Percentiles rank a stretch among this genome's conserved stretches.
phyloP scores from a whole-genome alignment of 2,329 filamentous ascomycete species.

The Exophiala sp. region DNA sequence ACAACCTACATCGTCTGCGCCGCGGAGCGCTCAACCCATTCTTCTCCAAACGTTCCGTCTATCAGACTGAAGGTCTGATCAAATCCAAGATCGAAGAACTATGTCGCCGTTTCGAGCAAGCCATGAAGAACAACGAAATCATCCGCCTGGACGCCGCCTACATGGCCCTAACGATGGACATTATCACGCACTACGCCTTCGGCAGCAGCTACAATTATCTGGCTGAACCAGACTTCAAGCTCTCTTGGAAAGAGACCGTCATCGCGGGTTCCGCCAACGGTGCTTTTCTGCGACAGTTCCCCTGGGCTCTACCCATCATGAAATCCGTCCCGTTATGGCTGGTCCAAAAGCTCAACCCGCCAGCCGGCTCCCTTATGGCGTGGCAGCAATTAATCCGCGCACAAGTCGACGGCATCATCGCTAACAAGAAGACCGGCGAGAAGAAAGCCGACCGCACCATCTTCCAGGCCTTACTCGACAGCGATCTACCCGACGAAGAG shows the following conservation, averaged over 20 bases:
- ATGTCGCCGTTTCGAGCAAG: constrained; percentile 14
- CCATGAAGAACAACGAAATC: constrained; percentile 7
- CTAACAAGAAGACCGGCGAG: constrained; percentile 2
- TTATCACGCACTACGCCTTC: constrained; percentile 25
- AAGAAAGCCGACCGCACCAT: constrained; percentile 2
- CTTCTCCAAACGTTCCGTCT: constrained; percentile 25
- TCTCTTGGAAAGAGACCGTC: constrained; percentile 6
- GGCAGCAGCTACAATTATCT: constrained; percentile 15
- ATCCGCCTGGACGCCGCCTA: constrained; percentile 29
- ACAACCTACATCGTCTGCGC: constrained; percentile 30
- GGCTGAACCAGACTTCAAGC: constrained; percentile 14
- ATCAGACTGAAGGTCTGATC: constrained; percentile 28
- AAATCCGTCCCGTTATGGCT: constrained; percentile 11
- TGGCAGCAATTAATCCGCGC: constrained; percentile 5
- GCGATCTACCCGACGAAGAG: constrained; percentile 29
- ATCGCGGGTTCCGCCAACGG: constrained; percentile 6
- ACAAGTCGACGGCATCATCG: constrained; percentile 9
- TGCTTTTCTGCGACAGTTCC: constrained; percentile 16
- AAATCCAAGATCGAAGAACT: constrained; percentile 28
- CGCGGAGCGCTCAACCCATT: constrained; percentile 29
- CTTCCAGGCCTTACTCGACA: constrained; percentile 16
- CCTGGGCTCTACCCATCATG: constrained; percentile 14
- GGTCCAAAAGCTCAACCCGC: constrained; percentile 11
- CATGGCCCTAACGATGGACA: constrained; percentile 34
- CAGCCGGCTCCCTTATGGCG: constrained; percentile 4